phyloP scores from a whole-genome alignment of 176 grass and related monocot species.

The Avena insularis region DNA sequence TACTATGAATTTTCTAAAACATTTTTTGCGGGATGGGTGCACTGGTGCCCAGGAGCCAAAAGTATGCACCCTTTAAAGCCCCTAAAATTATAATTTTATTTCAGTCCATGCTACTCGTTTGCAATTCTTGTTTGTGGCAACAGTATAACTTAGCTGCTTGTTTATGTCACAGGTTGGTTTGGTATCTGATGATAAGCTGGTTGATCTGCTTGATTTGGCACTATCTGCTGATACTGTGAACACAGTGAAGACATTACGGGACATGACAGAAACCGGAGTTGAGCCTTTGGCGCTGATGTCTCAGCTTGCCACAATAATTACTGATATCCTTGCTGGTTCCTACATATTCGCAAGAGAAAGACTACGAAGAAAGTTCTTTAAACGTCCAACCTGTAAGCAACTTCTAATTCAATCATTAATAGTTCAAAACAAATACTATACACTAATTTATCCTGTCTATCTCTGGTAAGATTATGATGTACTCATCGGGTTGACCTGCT shows the following conservation, averaged over 20 bases:
- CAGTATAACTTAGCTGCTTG: conserved; percentile 15
- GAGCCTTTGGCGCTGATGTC: conserved; percentile 92
- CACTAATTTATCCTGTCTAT: conserved; percentile 26
- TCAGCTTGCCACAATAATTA: conserved; percentile 95
- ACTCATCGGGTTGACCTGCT: conserved; percentile 9
- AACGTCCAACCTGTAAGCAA: conserved; percentile 62
- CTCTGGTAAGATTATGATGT: conserved; percentile 21
- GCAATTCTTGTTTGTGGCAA: conserved; percentile 1
- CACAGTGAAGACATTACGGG: conserved; percentile 82
- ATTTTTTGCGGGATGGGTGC: too few relatives aligned
- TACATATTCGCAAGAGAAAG: conserved; percentile 76
- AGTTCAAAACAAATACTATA: not conserved
- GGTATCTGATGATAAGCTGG: conserved; percentile 87
- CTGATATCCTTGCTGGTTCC: conserved; percentile 90
- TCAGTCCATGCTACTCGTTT: conserved; percentile 4
- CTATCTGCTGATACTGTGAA: conserved; percentile 83
- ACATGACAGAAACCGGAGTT: conserved; percentile 83
- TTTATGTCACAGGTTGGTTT: conserved; percentile 73
- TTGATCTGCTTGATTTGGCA: conserved; percentile 89
- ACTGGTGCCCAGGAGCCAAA: too few relatives aligned
- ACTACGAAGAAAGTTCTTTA: conserved; percentile 73
- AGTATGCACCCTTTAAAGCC: not conserved
- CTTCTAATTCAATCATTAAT: not conserved
- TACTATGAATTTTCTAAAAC: too few relatives aligned
- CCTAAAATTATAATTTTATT: conserved; percentile 20